Evolutionary conservation across 1,284 basidiomycete genomes (phyloP).

Genomic region (Bondarzewia mesenterica): DNA sequence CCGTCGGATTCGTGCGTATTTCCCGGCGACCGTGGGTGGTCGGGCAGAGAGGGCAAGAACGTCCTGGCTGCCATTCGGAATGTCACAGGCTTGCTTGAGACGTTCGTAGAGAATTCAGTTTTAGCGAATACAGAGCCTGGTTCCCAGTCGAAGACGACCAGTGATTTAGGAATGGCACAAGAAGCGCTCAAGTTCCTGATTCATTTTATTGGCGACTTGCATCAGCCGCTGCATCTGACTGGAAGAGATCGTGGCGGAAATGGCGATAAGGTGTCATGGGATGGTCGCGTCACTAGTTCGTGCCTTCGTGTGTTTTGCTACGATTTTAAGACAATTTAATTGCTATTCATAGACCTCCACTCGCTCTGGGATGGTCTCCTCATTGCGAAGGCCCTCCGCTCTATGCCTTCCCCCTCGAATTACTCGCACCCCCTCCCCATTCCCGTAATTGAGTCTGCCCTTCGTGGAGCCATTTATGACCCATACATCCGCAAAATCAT

Average conservation of each 20-base stretch:
- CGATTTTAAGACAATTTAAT: not conserved
- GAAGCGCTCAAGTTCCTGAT: slow-evolving; percentile 85
- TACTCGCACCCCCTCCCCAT: slow-evolving; percentile 67
- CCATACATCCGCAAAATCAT: slow-evolving; percentile 82
- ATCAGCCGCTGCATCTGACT: slow-evolving; percentile 85
- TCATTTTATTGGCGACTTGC: slow-evolving; percentile 88
- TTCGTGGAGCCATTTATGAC: slow-evolving; percentile 81
- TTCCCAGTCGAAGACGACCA: slow-evolving; percentile 7
- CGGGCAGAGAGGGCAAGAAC: slow-evolving; percentile 55
- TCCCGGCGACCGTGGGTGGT: slow-evolving; percentile 75
- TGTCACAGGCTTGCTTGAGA: slow-evolving; percentile 50
- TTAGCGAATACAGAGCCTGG: not conserved
- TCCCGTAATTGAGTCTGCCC: slow-evolving; percentile 59
- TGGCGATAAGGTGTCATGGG: slow-evolving; percentile 62
- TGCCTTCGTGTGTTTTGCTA: slow-evolving; percentile 8
- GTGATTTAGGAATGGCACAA: slow-evolving; percentile 26
- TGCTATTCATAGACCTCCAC: slow-evolving; percentile 62
- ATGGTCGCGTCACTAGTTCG: slow-evolving; percentile 60
- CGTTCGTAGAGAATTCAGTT: slow-evolving; percentile 25
- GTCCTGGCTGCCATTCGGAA: slow-evolving; percentile 73
- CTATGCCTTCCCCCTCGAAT: slow-evolving; percentile 48
- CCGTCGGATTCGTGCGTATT: slow-evolving; percentile 72
- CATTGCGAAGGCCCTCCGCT: slow-evolving; percentile 75
- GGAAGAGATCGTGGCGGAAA: slow-evolving; percentile 85
- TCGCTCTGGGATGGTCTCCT: slow-evolving; percentile 81